Evolutionary conservation across 805 yeast species (phyloP).

Genomic region (Ogataea chonburiensis): DNA sequence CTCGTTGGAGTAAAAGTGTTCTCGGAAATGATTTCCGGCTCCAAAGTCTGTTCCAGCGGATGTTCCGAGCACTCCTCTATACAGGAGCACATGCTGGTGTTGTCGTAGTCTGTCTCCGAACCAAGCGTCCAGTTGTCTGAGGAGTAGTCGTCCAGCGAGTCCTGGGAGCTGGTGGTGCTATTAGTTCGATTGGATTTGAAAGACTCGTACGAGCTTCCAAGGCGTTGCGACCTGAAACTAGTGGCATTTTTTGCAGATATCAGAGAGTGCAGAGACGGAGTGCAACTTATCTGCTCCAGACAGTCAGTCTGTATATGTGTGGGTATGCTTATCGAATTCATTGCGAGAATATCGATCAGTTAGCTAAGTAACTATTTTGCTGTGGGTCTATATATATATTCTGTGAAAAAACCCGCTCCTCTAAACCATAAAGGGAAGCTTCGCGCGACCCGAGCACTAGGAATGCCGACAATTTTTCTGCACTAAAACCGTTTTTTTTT

Average conservation of each 20-base stretch:
- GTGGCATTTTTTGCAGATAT: conserved; percentile 3
- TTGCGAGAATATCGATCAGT: not conserved
- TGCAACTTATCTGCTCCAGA: not conserved
- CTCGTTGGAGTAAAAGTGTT: too few relatives aligned
- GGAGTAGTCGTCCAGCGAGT: conserved; percentile 11
- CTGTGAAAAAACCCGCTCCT: conserved; percentile 3
- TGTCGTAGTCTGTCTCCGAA: conserved; percentile 11
- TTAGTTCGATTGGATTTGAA: conserved; percentile 6
- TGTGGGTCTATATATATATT: conserved; percentile 3
- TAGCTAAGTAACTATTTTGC: too few relatives aligned
- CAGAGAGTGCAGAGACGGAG: conserved; percentile 1
- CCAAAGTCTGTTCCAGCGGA: conserved; percentile 11
- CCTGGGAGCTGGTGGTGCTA: conserved; percentile 10
- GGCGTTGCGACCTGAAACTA: conserved; percentile 1
- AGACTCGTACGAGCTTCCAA: conserved; percentile 1
- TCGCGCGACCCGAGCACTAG: conserved; percentile 1
- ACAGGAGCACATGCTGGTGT: conserved; percentile 9
- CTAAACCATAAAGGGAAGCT: not conserved
- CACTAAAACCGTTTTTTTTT: conserved; percentile 2
- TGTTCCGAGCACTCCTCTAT: conserved; percentile 11
- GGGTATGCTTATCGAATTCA: conserved; percentile 1
- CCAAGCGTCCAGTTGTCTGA: conserved; percentile 8
- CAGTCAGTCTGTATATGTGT: not conserved
- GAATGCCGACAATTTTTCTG: not conserved
- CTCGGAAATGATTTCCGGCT: not conserved